Evolutionary conservation across 768 basidiomycete genomes (phyloP).

Genomic region (Baorangia bicolor): DNA sequence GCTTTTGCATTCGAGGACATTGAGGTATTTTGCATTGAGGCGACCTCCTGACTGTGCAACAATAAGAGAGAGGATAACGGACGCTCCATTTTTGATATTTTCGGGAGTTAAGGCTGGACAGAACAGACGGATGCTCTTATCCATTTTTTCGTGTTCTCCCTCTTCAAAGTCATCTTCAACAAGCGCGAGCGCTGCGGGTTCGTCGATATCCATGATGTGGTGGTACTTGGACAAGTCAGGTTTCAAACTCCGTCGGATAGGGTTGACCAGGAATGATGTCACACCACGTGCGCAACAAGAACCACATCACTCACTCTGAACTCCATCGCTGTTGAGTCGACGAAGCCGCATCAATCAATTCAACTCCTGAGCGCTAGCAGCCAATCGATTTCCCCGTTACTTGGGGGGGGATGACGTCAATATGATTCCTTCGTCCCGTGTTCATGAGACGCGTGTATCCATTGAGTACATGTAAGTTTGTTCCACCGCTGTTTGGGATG

Average conservation of each 20-base stretch:
- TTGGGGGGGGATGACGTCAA: background rate
- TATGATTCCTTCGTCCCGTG: background rate
- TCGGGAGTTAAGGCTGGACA: background rate
- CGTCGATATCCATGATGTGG: no score
- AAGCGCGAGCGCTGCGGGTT: no score
- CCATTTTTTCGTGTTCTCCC: background rate
- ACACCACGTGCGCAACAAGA: background rate
- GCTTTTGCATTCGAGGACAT: no score
- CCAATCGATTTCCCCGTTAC: background rate
- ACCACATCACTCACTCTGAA: background rate
- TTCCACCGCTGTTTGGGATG: background rate
- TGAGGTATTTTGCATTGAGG: no score
- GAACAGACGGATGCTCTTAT: accelerated
- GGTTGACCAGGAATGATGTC: no score
- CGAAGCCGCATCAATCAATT: background rate
- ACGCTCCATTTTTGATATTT: no score
- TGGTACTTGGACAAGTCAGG: no score
- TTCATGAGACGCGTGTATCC: background rate
- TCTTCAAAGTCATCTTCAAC: background rate
- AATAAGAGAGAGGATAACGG: background rate
- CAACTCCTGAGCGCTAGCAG: background rate
- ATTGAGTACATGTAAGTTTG: background rate
- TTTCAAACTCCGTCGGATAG: no score
- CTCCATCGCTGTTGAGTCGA: background rate
- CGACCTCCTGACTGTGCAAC: no score